phyloP scores from a whole-genome alignment of 495 filamentous ascomycete species.

The Lepidopterella palustris region DNA sequence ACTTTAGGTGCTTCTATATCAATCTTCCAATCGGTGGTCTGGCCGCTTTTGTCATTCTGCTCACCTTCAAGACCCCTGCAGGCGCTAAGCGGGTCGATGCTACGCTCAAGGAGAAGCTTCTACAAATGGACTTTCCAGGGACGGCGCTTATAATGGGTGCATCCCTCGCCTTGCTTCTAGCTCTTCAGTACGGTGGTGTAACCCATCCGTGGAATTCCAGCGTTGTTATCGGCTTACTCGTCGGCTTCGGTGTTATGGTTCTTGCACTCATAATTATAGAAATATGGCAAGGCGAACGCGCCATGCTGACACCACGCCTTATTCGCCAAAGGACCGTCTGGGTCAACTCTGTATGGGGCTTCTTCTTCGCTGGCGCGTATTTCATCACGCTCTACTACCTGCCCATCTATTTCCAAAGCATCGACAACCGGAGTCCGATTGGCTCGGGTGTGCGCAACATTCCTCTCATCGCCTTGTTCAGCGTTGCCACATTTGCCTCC shows the following conservation, averaged over 20 bases:
- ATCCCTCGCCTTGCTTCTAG: constrained; percentile 19
- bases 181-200: constrained; percentile 27
- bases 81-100: constrained; percentile 30
- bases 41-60: constrained; percentile 33
- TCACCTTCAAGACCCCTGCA: constrained; percentile 37
- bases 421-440: constrained; percentile 6
- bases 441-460: constrained; percentile 21
- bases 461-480: constrained; percentile 3
- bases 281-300: constrained; percentile 5
- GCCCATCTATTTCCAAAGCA: constrained; percentile 31
- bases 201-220: constrained; percentile 29
- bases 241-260: constrained; percentile 32
- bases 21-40: constrained; percentile 46
- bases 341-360: background rate
- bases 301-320: constrained; percentile 13
- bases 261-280: constrained; percentile 11
- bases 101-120: constrained; percentile 22
- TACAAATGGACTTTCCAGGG: constrained; percentile 23
- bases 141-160: constrained; percentile 13
- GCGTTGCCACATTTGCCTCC: background rate
- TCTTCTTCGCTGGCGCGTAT: constrained; percentile 12
- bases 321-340: constrained; percentile 5
- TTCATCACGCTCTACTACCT: constrained; percentile 24
- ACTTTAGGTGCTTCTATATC: constrained; percentile 47
- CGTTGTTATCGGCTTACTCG: constrained; percentile 42